phyloP scores from a whole-genome alignment of 192 early-diverging fungal species.

The Podila minutissima region DNA sequence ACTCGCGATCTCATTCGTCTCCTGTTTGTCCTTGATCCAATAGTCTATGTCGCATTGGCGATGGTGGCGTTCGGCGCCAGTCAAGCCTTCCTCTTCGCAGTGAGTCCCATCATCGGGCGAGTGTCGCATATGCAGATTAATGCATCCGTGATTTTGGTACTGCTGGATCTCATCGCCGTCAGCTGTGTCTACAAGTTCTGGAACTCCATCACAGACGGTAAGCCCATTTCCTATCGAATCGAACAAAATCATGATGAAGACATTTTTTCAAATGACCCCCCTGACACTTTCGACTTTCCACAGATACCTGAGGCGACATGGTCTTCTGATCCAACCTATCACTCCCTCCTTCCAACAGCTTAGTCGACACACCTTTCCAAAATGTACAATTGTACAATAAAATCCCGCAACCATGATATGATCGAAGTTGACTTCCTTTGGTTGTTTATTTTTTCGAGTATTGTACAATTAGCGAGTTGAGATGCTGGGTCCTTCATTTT shows the following conservation, averaged over 20 bases:
- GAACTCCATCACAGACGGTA: slow-evolving; percentile 64
- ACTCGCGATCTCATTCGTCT: not conserved
- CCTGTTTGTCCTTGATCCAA: not conserved
- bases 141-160: slow-evolving; percentile 62
- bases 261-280: not conserved
- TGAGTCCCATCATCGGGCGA: slow-evolving; percentile 8
- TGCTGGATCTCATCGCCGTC: slow-evolving; percentile 57
- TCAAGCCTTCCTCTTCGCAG: slow-evolving; percentile 22
- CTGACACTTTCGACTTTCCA: not conserved
- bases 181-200: slow-evolving; percentile 63
- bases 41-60: slow-evolving; percentile 17
- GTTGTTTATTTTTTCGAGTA: too few relatives aligned
- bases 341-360: not conserved
- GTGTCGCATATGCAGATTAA: slow-evolving; percentile 37
- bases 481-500: too few relatives aligned
- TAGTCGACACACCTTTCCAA: too few relatives aligned
- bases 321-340: not conserved
- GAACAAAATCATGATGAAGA: slow-evolving; percentile 26
- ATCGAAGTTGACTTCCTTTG: too few relatives aligned
- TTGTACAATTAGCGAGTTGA: not conserved
- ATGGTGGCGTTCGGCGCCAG: slow-evolving; percentile 6
- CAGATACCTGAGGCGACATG: slow-evolving; percentile 33
- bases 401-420: too few relatives aligned
- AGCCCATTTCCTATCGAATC: not conserved
- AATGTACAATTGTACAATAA: too few relatives aligned